Evolutionary conservation across 2,329 filamentous ascomycete genomes (phyloP).

Genomic region (Byssothecium circinans): DNA sequence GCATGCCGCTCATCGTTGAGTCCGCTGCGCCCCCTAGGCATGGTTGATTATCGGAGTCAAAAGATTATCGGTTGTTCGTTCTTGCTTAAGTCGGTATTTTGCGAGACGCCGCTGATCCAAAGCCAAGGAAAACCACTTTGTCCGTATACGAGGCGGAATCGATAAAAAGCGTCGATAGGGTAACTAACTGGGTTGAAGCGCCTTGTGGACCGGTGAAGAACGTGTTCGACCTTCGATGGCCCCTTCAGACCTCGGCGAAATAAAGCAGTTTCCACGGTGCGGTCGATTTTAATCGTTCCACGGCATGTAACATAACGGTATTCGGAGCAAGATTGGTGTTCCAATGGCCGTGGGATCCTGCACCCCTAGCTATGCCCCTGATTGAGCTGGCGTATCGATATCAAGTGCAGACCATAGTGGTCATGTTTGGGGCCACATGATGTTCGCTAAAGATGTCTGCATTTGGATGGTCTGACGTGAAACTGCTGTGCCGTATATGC

Average conservation of each 20-base stretch:
- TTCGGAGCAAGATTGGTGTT: no score
- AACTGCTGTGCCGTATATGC: neutral
- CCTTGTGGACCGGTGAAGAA: neutral
- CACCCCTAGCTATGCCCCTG: no score
- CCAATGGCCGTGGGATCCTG: no score
- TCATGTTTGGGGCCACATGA: neutral
- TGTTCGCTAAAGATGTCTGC: neutral
- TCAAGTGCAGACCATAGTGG: neutral
- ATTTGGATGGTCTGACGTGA: neutral
- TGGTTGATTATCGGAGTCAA: no score
- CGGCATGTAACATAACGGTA: no score
- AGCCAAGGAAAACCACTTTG: neutral
- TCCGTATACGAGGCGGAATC: neutral
- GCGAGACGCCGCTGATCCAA: neutral
- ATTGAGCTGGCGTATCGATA: no score
- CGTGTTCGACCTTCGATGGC: neutral
- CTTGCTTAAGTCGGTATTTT: neutral
- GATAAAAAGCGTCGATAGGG: neutral
- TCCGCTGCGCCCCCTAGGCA: no score
- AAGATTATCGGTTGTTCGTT: neutral
- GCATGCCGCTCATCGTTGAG: no score
- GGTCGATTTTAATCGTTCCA: no score
- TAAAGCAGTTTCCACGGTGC: no score
- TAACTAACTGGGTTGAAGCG: no score
- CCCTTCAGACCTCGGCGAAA: no score